Conservation (phyloP, 495 filamentous ascomycete genomes). For the Daldinia grandis region DNA sequence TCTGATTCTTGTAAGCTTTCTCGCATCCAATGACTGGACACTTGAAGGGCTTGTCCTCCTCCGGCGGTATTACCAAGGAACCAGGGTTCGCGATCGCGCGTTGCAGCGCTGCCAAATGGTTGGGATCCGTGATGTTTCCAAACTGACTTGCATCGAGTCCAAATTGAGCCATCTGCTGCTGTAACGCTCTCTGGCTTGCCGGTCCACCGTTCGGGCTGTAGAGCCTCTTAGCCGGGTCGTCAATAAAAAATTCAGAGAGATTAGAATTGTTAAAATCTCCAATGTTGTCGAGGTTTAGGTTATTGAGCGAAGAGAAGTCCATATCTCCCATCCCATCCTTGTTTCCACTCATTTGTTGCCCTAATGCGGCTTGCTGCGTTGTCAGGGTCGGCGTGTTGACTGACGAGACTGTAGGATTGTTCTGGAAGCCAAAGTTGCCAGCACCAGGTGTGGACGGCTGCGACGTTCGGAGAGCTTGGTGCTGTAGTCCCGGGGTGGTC, state of each 20-base stretch:
- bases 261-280: slow-evolving; percentile 48
- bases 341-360: slow-evolving; percentile 44
- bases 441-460: slow-evolving; percentile 87
- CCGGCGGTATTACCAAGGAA: slow-evolving; percentile 62
- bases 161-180: slow-evolving; percentile 71
- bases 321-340: slow-evolving; percentile 61
- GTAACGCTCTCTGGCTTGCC: slow-evolving; percentile 65
- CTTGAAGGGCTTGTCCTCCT: slow-evolving; percentile 92
- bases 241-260: slow-evolving; percentile 71
- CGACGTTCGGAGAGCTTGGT: slow-evolving; percentile 84
- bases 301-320: slow-evolving; percentile 65
- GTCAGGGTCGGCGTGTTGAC: slow-evolving; percentile 92
- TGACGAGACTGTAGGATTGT: slow-evolving; percentile 97
- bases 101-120: slow-evolving; percentile 75
- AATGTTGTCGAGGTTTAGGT: slow-evolving; percentile 62
- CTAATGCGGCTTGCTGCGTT: slow-evolving; percentile 61
- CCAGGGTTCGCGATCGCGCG: slow-evolving; percentile 67
- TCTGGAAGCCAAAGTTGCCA: slow-evolving; percentile 76
- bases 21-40: slow-evolving; percentile 99
- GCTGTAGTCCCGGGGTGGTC: slow-evolving; percentile 68
- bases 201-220: slow-evolving; percentile 85
- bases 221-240: slow-evolving; percentile 92
- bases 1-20: slow-evolving; percentile 99
- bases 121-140: slow-evolving; percentile 77
- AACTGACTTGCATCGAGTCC: slow-evolving; percentile 71